Evolutionary conservation across 352 stramenopile species (phyloP), one percentile per base, ranked within the genome.

Genomic region (Globisporangium mamillatum): DNA sequence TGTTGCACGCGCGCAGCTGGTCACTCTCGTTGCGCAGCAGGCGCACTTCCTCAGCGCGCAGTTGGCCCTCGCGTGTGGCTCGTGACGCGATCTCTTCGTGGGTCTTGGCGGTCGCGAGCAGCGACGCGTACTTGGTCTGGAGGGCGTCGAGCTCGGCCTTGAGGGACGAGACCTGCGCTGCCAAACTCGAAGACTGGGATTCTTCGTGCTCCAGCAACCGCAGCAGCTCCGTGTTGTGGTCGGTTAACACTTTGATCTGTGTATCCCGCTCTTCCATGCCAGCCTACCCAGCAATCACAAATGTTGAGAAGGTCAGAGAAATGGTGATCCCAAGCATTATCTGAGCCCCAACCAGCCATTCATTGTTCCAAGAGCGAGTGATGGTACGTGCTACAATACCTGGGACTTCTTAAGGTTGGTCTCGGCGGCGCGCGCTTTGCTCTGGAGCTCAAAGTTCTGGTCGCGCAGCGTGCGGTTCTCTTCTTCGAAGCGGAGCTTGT

Each of bases 151-250:
- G 71, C 32, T 98, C 93, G 18, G 70, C 73, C 62, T 85, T 80
- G 18, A 93, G 74, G 1, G 66, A 22, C 6, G 76, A 70, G 9
- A 88, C 93, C 58, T 94, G 80, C 32, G 75, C 70, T 0, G 74
- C 77, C 44, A 97, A 69, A 12, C 79, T 79, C 12, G 84, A 72
- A 22, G 79, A 90, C 63, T 98, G 93, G 4, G 88, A 80, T 75
- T 99, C 96, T 67, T 99, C 94, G 64, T 94, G 88, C 80, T 99
- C 95, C 24, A 99, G 77, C 34, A 99, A 75, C 44, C 94, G 89
- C 53, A 99, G 74, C 9, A 99, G 79, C 76, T 99, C 96, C 8
- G 85, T 93, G 79, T 98, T 99, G 77, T 99, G 97, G 71, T 98
- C 93, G 0, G 89, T 98, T 67, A 99, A 88, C 34, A 98, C 96